A percentile compares a stretch with the other conserved stretches of the same genome.
Conservation (phyloP, 2,329 filamentous ascomycete genomes). For the Paraphaeosphaeria sporulosa region DNA sequence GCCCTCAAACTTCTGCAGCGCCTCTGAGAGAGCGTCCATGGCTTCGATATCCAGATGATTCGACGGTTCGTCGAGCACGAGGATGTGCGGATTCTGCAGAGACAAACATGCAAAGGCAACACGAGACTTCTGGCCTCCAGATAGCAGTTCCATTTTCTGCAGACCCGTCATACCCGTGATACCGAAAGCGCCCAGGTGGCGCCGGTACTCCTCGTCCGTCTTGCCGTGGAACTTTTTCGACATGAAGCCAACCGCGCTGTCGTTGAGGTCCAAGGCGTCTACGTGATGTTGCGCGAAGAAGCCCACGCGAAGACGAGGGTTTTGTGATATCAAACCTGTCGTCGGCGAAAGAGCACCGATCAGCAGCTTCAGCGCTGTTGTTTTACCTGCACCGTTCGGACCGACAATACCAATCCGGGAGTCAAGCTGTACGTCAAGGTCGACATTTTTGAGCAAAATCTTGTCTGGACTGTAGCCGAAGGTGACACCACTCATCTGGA, state of each 20-base stretch:
- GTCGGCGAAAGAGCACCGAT: constrained; percentile 83
- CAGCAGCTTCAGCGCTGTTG: constrained; percentile 96
- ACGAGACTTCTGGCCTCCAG: constrained; percentile 97
- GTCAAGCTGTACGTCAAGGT: constrained; percentile 96
- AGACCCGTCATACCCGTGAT: constrained; percentile 94
- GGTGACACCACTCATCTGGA: constrained; percentile 91
- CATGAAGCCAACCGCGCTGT: constrained; percentile 95
- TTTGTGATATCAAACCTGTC: constrained; percentile 82
- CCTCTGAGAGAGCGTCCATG: constrained; percentile 92
- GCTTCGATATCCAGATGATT: constrained; percentile 99
- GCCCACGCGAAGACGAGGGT: constrained; percentile 87
- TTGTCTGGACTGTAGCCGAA: constrained; percentile 89
- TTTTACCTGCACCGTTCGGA: constrained; percentile 98
- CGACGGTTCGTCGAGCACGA: constrained; percentile 97
- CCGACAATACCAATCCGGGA: constrained; percentile 99
- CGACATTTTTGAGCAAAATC: constrained; percentile 81
- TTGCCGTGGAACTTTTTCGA: constrained; percentile 87
- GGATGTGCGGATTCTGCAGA: constrained; percentile 91
- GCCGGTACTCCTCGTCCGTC: constrained; percentile 95
- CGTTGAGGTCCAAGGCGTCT: constrained; percentile 88
- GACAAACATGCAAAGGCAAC: constrained; percentile 98
- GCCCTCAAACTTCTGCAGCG: constrained; percentile 85
- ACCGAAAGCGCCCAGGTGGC: constrained; percentile 86
- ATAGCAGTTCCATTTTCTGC: constrained; percentile 93
- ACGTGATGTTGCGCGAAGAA: constrained; percentile 99